These are phyloP conservation scores for Solanum pennellii DNA, from an alignment of 257 asterid genomes.

Conservation along the genomic window DNA sequence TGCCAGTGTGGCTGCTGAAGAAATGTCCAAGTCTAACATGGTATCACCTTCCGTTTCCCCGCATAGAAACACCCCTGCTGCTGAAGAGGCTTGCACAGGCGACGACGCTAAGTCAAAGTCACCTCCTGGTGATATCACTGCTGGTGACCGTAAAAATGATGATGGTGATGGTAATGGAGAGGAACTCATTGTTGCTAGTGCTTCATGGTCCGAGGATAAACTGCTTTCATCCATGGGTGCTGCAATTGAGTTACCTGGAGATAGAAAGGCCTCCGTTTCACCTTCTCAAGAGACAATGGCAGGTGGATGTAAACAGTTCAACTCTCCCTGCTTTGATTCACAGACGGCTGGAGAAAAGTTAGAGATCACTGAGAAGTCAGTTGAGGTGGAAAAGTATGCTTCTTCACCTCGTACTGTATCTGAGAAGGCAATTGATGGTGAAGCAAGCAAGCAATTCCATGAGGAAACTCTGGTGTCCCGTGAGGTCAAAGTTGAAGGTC, in stretches of 20 bases:
- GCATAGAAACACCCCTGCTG: conserved; percentile 28
- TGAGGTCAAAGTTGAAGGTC: conserved; percentile 3
- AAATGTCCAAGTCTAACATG: conserved; percentile 47
- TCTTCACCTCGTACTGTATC: conserved; percentile 9
- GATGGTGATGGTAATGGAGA: conserved; percentile 22
- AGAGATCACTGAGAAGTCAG: conserved; percentile 20
- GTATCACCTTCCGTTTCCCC: conserved; percentile 48
- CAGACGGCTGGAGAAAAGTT: conserved; percentile 10
- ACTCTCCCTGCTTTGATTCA: conserved; percentile 8
- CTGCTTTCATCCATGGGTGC: conserved; percentile 10
- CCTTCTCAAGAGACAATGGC: conserved; percentile 17
- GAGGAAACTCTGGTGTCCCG: conserved; percentile 16
- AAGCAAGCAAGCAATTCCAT: conserved; percentile 3
- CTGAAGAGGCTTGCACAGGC: conserved; percentile 28
- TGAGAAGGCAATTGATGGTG: conserved; percentile 18
- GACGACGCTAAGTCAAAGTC: conserved; percentile 42
- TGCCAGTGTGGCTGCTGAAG: conserved; percentile 94
- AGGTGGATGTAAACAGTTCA: conserved; percentile 11
- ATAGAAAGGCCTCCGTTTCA: conserved; percentile 10
- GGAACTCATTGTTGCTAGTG: conserved; percentile 18
- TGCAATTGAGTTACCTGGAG: conserved; percentile 11
- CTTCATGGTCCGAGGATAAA: conserved; percentile 22
- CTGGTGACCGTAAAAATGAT: conserved; percentile 8
- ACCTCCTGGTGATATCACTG: conserved; percentile 15
- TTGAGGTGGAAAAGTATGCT: conserved; percentile 13